Conservation (phyloP, 2,329 filamentous ascomycete genomes). For the Zasmidium angulare region DNA sequence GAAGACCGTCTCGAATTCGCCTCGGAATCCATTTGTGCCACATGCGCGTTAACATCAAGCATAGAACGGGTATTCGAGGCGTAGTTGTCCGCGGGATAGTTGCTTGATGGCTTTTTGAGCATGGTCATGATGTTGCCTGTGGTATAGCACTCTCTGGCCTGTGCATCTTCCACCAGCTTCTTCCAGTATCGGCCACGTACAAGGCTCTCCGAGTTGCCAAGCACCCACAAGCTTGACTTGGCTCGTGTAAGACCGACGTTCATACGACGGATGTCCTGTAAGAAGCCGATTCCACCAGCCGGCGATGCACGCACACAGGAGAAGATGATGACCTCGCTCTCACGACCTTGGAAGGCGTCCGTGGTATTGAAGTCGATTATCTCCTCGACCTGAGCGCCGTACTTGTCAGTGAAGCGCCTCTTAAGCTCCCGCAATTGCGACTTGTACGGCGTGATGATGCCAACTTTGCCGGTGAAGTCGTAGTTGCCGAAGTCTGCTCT, state of each 20-base stretch:
- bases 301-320: constrained; percentile 92
- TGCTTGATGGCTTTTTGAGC: constrained; percentile 53
- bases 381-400: constrained; percentile 72
- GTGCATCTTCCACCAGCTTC: constrained; percentile 79
- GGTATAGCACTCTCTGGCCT: constrained; percentile 72
- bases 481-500: constrained; percentile 65
- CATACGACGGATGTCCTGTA: constrained; percentile 98
- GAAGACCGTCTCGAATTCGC: background rate
- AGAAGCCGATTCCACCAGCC: constrained; percentile 96
- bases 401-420: constrained; percentile 68
- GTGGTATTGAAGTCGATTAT: constrained; percentile 97
- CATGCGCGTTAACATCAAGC: constrained; percentile 21
- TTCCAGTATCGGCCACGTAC: constrained; percentile 89
- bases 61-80: constrained; percentile 23
- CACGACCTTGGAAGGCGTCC: constrained; percentile 94
- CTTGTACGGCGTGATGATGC: constrained; percentile 98
- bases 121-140: constrained; percentile 61
- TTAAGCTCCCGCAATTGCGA: constrained; percentile 83
- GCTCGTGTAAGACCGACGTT: constrained; percentile 97
- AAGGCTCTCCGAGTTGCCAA: constrained; percentile 86
- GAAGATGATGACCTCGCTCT: constrained; percentile 98
- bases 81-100: constrained; percentile 33
- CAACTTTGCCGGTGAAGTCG: constrained; percentile 67
- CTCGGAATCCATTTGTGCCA: constrained; percentile 2
- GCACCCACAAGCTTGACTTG: constrained; percentile 93